These are phyloP conservation scores for Colletotrichum sp. DNA, from an alignment of 2,329 filamentous ascomycete species.

Conservation along the genomic window DNA sequence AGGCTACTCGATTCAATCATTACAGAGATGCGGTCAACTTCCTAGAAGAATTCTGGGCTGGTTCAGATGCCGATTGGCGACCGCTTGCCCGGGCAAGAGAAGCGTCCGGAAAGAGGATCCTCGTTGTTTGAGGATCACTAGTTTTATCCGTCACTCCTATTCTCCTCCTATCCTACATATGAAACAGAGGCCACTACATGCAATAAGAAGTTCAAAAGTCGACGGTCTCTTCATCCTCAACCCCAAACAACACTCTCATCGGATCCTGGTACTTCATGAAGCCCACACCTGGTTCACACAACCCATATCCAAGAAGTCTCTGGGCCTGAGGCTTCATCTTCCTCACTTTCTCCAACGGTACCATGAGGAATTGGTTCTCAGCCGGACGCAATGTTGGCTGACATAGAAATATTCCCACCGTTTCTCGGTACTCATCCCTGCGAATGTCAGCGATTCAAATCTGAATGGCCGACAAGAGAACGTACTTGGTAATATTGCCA, in stretches of 20 bases:
- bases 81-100: conserved; percentile 27
- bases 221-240: conserved; percentile 40
- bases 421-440: conserved; percentile 32
- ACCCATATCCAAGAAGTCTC: conserved; percentile 36
- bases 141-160: neutral
- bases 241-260: conserved; percentile 39
- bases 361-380: conserved; percentile 37
- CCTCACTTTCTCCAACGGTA: conserved; percentile 32
- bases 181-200: neutral
- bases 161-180: neutral
- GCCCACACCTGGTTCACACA: conserved; percentile 36
- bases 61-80: conserved; percentile 28
- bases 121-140: conserved; percentile 20
- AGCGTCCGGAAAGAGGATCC: conserved; percentile 25
- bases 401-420: conserved; percentile 39
- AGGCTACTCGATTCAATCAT: conserved; percentile 27
- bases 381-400: conserved; percentile 36
- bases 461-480: neutral
- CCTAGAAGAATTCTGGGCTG: conserved; percentile 29
- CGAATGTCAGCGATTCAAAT: neutral
- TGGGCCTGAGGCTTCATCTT: conserved; percentile 35
- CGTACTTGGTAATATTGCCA: conserved; percentile 35
- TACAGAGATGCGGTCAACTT: conserved; percentile 27
- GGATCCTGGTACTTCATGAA: conserved; percentile 41
- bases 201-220: conserved; percentile 23